Base-by-base conservation (phyloP, 1,139 yeast genomes). In the Suzukiozyma palmioleophila region DNA sequence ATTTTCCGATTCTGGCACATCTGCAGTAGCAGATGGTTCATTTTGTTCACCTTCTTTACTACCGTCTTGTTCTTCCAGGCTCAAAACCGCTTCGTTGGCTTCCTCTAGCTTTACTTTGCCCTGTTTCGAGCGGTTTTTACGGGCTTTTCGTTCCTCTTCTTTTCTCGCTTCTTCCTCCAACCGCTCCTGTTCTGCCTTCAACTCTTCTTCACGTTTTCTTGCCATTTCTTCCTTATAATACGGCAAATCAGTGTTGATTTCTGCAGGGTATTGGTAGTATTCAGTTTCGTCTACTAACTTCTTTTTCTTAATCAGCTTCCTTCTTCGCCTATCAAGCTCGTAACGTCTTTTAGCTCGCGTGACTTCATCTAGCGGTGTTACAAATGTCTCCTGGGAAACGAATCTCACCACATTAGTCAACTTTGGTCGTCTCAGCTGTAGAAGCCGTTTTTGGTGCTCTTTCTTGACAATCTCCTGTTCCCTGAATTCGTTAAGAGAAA, bases 391-490 rank as follows among this genome's bases (percentile, higher is more conserved):
- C 34, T 58, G 53, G 38, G 82, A 73, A 8, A 63, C 55, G 34
- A 73, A 64, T 37, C 87, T 64, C 12, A 86, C 54, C 7, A 81
- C 77, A 42, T 83, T 73, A 1, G 64, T 67, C 47, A 86, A 62
- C 46, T 77, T 80, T 26, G 69, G 66, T 43, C 90, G 75, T 49
- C 74, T 77, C 56, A 84, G 83, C 43, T 79, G 69, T 59, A 86
- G 76, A 44, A 85, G 66, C 32, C 84, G 88, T 42, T 90, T 67
- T 54, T 90, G 90, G 40, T 76, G 75, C 57, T 83, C 83, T 57
- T 87, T 88, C 53, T 87, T 84, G 35, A 80, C 83, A 34, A 84
- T 70, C 57, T 92, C 98, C 56, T 87, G 92, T 51, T 90, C 94
- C 51, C 83, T 78, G 53, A 86, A 90, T 52, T 75, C 71, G 45